Conservation (phyloP, 2,329 filamentous ascomycete genomes). For the Chrysosporium queenslandicum region DNA sequence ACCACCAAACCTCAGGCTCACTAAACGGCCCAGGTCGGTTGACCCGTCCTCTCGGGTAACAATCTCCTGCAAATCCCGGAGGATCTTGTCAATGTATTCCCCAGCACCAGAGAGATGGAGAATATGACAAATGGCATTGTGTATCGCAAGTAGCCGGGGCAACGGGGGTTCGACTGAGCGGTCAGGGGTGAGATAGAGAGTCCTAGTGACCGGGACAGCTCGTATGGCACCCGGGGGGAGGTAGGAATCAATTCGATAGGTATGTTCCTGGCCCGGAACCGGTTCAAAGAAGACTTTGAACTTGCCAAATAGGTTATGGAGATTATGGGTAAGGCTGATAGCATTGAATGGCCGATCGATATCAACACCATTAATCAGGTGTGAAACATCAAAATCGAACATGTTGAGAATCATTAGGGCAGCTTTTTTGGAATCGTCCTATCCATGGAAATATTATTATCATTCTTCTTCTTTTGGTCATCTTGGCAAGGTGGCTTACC, state of each 20-base stretch:
- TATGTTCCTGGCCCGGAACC: background rate
- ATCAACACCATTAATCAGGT: conserved; percentile 31
- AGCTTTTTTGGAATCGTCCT: conserved; percentile 23
- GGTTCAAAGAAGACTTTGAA: background rate
- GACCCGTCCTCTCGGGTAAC: background rate
- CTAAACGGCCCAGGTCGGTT: background rate
- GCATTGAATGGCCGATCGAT: conserved; percentile 36
- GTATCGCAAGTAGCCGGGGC: background rate
- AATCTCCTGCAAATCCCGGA: background rate
- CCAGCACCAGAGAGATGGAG: background rate
- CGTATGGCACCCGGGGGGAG: background rate
- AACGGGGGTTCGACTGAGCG: background rate
- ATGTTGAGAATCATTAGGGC: conserved; percentile 19
- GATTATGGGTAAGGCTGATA: conserved; percentile 24
- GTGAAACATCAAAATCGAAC: conserved; percentile 31
- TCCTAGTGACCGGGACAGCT: background rate
- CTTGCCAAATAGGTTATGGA: conserved; percentile 18
- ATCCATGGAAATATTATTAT: too few relatives aligned
- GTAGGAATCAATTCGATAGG: background rate
- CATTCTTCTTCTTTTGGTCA: too few relatives aligned
- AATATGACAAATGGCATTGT: background rate
- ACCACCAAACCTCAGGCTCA: background rate
- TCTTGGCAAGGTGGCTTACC: background rate
- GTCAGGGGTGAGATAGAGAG: background rate
- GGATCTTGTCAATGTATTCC: background rate